Percentiles rank a stretch among this genome's conserved stretches.
phyloP scores from a whole-genome alignment of 192 early-diverging fungal species.

The Podila verticillata region DNA sequence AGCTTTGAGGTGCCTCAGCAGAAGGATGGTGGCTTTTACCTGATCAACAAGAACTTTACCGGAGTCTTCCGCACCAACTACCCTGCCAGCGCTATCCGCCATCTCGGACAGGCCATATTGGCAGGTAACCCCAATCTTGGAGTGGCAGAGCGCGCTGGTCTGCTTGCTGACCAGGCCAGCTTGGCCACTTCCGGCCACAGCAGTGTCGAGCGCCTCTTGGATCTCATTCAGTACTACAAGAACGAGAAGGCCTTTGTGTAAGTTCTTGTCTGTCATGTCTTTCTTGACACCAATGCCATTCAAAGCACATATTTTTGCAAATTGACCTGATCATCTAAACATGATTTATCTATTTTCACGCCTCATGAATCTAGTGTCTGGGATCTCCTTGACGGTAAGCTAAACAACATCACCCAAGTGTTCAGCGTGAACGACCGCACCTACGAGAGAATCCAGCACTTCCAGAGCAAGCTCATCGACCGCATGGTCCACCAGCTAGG shows the following conservation, averaged over 20 bases:
- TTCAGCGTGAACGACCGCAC: constrained; percentile 72
- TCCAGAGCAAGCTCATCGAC: constrained; percentile 55
- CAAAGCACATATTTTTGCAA: too few species aligned
- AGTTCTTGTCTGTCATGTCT: not conserved
- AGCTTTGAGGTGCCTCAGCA: constrained; percentile 55
- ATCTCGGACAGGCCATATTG: constrained; percentile 61
- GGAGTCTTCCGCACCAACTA: constrained; percentile 89
- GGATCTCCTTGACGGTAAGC: constrained; percentile 52
- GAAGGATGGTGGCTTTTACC: constrained; percentile 62
- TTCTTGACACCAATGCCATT: too few species aligned
- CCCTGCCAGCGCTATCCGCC: constrained; percentile 54
- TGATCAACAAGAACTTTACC: constrained; percentile 83
- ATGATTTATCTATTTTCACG: constrained; percentile 48
- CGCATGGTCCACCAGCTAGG: constrained; percentile 74
- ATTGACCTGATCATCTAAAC: not conserved
- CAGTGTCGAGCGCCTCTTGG: constrained; percentile 74
- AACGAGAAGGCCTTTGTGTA: constrained; percentile 82
- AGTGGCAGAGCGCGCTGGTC: constrained; percentile 77
- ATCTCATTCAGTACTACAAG: constrained; percentile 74
- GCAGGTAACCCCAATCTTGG: constrained; percentile 58
- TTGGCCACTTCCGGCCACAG: constrained; percentile 79
- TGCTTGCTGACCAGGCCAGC: constrained; percentile 83
- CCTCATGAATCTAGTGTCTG: constrained; percentile 49
- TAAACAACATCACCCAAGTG: constrained; percentile 60
- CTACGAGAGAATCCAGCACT: constrained; percentile 46